Conservation (phyloP, 106 monocot species). For the Acorus calamus region DNA sequence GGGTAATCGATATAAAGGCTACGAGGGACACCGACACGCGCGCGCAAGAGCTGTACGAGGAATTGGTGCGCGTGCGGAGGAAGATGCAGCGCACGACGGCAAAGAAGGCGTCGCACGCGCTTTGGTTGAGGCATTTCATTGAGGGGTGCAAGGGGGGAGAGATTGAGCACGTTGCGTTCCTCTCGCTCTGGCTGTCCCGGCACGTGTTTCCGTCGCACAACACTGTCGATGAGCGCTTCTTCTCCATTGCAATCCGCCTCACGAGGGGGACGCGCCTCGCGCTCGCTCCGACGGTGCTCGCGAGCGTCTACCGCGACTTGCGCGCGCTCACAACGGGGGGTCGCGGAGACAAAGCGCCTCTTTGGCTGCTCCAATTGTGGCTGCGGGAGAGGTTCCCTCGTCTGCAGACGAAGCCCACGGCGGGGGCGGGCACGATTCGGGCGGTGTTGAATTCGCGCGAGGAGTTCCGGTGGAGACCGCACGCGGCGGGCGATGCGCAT, state of each 20-base stretch:
- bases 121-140: slow-evolving; percentile 58
- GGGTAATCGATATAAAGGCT: no score
- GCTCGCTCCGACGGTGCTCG: slow-evolving; percentile 49
- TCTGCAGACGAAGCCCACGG: slow-evolving; percentile 29
- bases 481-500: slow-evolving; percentile 24
- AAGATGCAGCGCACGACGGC: slow-evolving; percentile 34
- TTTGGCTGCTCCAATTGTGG: slow-evolving; percentile 64
- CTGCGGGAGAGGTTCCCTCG: slow-evolving; percentile 61
- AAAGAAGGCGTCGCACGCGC: slow-evolving; percentile 55
- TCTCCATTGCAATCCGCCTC: slow-evolving; percentile 42
- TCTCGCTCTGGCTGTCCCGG: slow-evolving; percentile 64
- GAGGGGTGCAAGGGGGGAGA: slow-evolving; percentile 18
- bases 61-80: background rate
- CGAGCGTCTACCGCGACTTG: slow-evolving; percentile 22
- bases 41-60: no score
- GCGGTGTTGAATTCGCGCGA: slow-evolving; percentile 24
- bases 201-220: slow-evolving; percentile 41
- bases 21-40: no score
- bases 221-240: slow-evolving; percentile 30
- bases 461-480: slow-evolving; percentile 49
- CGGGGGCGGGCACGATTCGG: slow-evolving; percentile 43
- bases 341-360: slow-evolving; percentile 13
- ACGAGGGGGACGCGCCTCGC: slow-evolving; percentile 42
- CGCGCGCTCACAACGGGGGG: no score
- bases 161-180: slow-evolving; percentile 50